Base-by-base conservation (phyloP, 257 asterid species). In the Craterostigma plantagineum region DNA sequence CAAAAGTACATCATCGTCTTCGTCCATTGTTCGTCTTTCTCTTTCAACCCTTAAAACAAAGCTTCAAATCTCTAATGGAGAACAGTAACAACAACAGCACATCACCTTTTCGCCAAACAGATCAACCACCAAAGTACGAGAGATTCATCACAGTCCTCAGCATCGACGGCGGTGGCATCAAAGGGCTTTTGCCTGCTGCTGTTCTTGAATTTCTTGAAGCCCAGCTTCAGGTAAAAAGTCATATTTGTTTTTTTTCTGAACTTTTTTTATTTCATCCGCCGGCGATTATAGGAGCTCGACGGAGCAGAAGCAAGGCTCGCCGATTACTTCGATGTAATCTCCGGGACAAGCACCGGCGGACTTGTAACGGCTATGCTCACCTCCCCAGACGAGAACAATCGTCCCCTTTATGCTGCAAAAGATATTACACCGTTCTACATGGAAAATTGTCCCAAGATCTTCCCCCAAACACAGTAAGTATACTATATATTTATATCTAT, bases 151-250 rank as follows among this genome's bases (percentile, higher is more conserved):
- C 84, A 7, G 59, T 73, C 8, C 73, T 77, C 11, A 77, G 84
- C 69, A 71, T 77, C n/a, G 91, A 77, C 34, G 84, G 84, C 7
- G 84, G 91, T 38, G 84, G 84, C 12, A 46, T 76, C 18, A 72
- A 73, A 50, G 79, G 90, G 12, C 38, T 71, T 17, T 52, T 68
- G 36, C 75, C 81, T 0, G 78, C 70, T 0, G 58, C 59, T 10
- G 41, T 75, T 54, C 75, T 71, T 12, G 73, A 56, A 2, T 68
- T 49, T 50, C 73, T 69, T 43, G 73, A 69, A 46, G 55, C 67
- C 3, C 65, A 55, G 13, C 77, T 69, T n/a, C 77, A 69, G 76
- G 76, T 64, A 55, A 11, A 13, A 14, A 8, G 2, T 23, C 30
- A 23, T 23, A 23, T 23, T 23, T 23, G 6, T 23, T 23, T 23